Conservation (phyloP, 768 basidiomycete genomes). For the Suillus subluteus region DNA sequence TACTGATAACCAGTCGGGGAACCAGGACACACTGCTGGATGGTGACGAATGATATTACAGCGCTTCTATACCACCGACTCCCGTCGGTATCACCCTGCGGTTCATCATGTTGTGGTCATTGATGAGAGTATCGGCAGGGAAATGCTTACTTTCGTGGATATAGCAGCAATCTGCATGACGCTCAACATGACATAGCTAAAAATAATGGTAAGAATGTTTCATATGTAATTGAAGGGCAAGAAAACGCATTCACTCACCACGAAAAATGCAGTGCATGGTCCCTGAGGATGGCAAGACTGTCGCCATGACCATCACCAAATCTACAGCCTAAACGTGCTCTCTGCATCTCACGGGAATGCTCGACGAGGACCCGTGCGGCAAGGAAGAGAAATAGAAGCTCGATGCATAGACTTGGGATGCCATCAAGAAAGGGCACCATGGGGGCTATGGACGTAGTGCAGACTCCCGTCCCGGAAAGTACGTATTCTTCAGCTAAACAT, state of each 20-base stretch:
- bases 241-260: not conserved
- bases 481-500: not conserved
- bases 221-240: not conserved
- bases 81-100: not conserved
- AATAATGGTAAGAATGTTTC: not conserved
- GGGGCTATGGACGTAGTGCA: not conserved
- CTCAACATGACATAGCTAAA: not conserved
- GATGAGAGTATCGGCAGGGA: not conserved
- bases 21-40: not conserved
- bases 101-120: not conserved
- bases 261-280: conserved; percentile 6
- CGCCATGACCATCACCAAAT: not conserved
- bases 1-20: conserved; percentile 2
- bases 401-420: conserved; percentile 1
- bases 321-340: too few species aligned
- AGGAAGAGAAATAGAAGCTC: conserved; percentile 1
- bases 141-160: conserved; percentile 1
- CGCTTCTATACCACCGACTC: not conserved
- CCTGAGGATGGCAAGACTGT: not conserved
- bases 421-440: not conserved
- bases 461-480: not conserved
- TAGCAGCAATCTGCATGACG: not conserved
- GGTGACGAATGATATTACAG: not conserved
- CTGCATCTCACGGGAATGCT: not conserved
- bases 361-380: not conserved